Evolutionary conservation across 192 early-diverging fungal genomes (phyloP), one percentile per base, ranked within the genome.

Genomic region (Coemansia sp.): DNA sequence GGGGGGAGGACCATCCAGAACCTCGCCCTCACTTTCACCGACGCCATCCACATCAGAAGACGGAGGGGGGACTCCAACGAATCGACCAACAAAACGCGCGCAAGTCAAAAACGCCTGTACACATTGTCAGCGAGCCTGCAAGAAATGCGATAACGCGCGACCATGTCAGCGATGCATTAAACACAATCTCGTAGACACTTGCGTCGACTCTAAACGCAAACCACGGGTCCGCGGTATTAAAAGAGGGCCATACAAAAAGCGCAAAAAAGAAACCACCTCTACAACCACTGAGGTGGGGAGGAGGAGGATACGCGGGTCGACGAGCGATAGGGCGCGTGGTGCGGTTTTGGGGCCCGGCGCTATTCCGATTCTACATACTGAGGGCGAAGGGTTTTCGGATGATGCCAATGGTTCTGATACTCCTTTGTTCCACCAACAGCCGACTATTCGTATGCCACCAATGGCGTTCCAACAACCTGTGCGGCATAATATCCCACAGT

Each of bases 81-180:
- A 17, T 21, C 57, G 72, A 3, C 17, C 65, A 10, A 92, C 65
- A 10, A 92, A 91, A 56, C 83, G 91, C 55, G 82, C 84, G 32
- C 93, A 94, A 66, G 93, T 94, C 41, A 94, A 94, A 62, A 94
- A 92, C 67, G 93, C 93, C 8, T 94, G 93, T 83, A 63, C 90
- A 32, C 90, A 95, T 58, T 95, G 93, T 57, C 89, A 91, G 76
- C 87, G 88, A 38, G 87, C 92, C 0, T 93, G 92, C 75, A 97
- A 97, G 73, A 95, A 94, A 71, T 95, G 95, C 70, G 93, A 91
- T 61, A 86, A 88, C 53, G 86, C 68, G n/a, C 69, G 93, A 48
- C 95, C 93, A 2, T 95, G 95, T 64, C 68, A 74, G 64, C 85
- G 93, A 6, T 97, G 95, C 64, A 65, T 89, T 42, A 87, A 88